Evolutionary conservation across 257 asterid genomes (phyloP), one percentile per base, ranked within the genome.

Genomic region (Haberlea rhodopensis): DNA sequence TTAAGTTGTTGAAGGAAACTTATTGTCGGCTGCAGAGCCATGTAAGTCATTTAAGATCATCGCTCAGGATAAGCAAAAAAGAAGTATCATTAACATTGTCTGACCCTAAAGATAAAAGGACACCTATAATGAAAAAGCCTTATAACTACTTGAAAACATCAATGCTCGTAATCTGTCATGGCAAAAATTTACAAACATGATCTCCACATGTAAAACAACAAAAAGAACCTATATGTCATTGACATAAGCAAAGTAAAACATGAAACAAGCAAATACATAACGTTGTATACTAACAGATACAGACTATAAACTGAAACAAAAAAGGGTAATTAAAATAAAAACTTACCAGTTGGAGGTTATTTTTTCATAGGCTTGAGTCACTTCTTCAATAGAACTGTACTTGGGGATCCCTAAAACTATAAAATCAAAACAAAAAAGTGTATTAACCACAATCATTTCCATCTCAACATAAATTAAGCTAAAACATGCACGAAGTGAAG

Each of bases 331-430:
- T 49, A 8, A 48, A 28, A 53, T 16, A 68, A 40, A 24, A 71
- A 54, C 53, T 58, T 78, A 91, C 98, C 94, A 76, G 58, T 77
- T 64, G 62, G 92, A 78, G 22, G 77, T 68, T 74, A 89, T 80
- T 55, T 75, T 77, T 64, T 85, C 83, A 61, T 89, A 87, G 27
- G 97, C 97, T 71, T 56, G 74, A 40, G 77, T 75, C 48, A 91
- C 95, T 74, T 82, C 92, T 27, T 89, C 95, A 43, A 77, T 69
- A 53, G 98, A 78, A 71, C 97, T 87, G 69, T 78, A 82, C 77
- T 62, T 70, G 19, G 74, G 81, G 62, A 89, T 80, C 57, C 97
- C 88, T 87, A 89, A 83, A 70, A 79, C 99, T 92, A 83, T 57
- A 75, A 75, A 66, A 67, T 67, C 48, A 58, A 13, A 55, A 62